phyloP scores from a whole-genome alignment of 192 early-diverging fungal genomes.

The Spinellus fusiger region DNA sequence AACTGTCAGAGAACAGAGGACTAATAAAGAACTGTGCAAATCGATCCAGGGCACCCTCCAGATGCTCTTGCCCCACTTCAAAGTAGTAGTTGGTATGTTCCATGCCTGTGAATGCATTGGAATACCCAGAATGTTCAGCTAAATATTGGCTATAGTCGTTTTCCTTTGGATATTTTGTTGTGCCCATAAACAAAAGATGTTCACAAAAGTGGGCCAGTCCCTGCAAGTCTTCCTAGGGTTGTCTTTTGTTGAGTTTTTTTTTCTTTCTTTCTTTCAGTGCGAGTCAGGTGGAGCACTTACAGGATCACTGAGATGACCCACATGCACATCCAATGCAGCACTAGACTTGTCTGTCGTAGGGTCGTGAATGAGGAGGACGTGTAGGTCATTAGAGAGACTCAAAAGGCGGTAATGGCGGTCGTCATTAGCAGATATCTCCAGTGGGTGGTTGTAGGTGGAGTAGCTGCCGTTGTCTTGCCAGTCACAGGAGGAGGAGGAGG shows the following conservation, averaged over 20 bases:
- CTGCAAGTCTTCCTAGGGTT: constrained; percentile 54
- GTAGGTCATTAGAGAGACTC: constrained; percentile 52
- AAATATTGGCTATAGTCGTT: constrained; percentile 79
- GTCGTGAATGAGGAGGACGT: constrained; percentile 67
- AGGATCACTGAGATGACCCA: constrained; percentile 72
- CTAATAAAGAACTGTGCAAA: constrained; percentile 91
- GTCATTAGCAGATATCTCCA: constrained; percentile 50
- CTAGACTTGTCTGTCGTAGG: constrained; percentile 65
- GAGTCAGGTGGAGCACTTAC: constrained; percentile 42
- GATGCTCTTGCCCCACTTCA: constrained; percentile 56
- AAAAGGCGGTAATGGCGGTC: constrained; percentile 56
- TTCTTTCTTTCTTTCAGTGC: neutral
- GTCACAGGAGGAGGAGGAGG: neutral
- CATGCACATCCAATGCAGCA: constrained; percentile 76
- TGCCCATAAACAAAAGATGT: constrained; percentile 67
- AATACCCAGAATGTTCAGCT: constrained; percentile 64
- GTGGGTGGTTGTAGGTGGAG: constrained; percentile 28
- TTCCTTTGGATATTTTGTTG: constrained; percentile 68
- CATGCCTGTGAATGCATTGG: constrained; percentile 72
- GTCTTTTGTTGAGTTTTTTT: neutral
- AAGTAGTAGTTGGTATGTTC: constrained; percentile 89
- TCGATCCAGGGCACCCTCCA: constrained; percentile 53
- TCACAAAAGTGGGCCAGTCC: constrained; percentile 84
- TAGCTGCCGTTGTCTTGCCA: constrained; percentile 20
- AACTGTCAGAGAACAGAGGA: constrained; percentile 79